Percentiles rank a stretch among this genome's conserved stretches.
These are phyloP conservation scores for Ulmus americana DNA, from an alignment of 331 rosid genomes.

Conservation along the genomic window DNA sequence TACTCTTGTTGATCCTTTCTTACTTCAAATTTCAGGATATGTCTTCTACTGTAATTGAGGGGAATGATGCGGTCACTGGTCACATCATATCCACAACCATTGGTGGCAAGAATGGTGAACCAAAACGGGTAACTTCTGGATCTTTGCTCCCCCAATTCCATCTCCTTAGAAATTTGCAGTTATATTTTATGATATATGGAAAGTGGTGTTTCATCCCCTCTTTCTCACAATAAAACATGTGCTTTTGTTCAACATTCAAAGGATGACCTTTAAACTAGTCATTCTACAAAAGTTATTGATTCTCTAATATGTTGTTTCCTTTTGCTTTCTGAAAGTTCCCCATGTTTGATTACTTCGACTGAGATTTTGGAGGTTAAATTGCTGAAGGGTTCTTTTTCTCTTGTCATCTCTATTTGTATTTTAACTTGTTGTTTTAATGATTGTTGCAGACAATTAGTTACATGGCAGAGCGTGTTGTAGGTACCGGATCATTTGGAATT, in stretches of 20 bases:
- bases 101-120: slow-evolving; percentile 98
- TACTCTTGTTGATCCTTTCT: not conserved
- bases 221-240: not conserved
- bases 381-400: slow-evolving; percentile 10
- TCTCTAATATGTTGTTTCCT: no score
- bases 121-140: slow-evolving; percentile 57
- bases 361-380: slow-evolving; percentile 12
- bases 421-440: slow-evolving; percentile 24
- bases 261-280: no score
- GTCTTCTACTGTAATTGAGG: slow-evolving; percentile 63
- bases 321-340: no score
- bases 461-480: slow-evolving; percentile 98
- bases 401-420: slow-evolving; percentile 10
- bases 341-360: not conserved
- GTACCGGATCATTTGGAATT: slow-evolving; percentile 88
- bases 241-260: not conserved
- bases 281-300: no score
- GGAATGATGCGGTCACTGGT: slow-evolving; percentile 81
- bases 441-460: slow-evolving; percentile 84
- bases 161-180: not conserved
- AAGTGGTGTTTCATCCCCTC: not conserved
- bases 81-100: slow-evolving; percentile 86
- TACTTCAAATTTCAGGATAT: slow-evolving; percentile 63
- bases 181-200: not conserved
- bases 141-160: slow-evolving; percentile 7